Conservation (phyloP, 2,329 filamentous ascomycete species). For the Scorias spongiosa region DNA sequence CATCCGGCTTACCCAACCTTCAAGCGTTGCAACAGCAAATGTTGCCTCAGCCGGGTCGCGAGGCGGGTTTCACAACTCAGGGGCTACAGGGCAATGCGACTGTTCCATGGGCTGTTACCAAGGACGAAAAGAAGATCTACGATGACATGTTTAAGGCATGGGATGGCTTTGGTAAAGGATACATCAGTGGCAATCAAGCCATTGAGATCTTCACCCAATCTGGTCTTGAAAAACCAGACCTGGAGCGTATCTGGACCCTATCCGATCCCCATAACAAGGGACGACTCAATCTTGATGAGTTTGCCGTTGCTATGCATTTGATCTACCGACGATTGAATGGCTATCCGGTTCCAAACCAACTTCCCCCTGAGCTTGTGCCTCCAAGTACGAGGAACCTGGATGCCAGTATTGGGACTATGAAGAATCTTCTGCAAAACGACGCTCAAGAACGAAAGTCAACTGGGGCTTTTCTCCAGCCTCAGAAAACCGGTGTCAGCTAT, state of each 20-base stretch:
- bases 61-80: slow-evolving; percentile 71
- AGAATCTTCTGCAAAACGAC: slow-evolving; percentile 75
- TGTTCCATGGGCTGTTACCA: slow-evolving; percentile 96
- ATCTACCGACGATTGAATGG: slow-evolving; percentile 96
- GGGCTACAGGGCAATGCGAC: slow-evolving; percentile 86
- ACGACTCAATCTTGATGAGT: slow-evolving; percentile 87
- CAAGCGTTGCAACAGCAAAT: slow-evolving; percentile 83
- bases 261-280: slow-evolving; percentile 90
- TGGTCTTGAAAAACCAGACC: slow-evolving; percentile 74
- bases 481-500: slow-evolving; percentile 96
- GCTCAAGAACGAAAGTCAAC: slow-evolving; percentile 79
- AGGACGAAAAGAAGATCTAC: slow-evolving; percentile 95
- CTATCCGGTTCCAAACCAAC: slow-evolving; percentile 72
- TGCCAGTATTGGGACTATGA: slow-evolving; percentile 84
- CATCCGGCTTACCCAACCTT: slow-evolving; percentile 81
- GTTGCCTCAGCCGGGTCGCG: slow-evolving; percentile 92
- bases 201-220: slow-evolving; percentile 97
- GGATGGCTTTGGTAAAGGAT: slow-evolving; percentile 89
- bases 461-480: slow-evolving; percentile 78
- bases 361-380: slow-evolving; percentile 84
- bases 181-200: slow-evolving; percentile 78
- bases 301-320: slow-evolving; percentile 96
- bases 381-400: slow-evolving; percentile 89
- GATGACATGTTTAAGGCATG: slow-evolving; percentile 89
- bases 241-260: slow-evolving; percentile 89